Evolutionary conservation across 2,329 filamentous ascomycete genomes (phyloP).

Genomic region (Ascochyta viciae-villosae): DNA sequence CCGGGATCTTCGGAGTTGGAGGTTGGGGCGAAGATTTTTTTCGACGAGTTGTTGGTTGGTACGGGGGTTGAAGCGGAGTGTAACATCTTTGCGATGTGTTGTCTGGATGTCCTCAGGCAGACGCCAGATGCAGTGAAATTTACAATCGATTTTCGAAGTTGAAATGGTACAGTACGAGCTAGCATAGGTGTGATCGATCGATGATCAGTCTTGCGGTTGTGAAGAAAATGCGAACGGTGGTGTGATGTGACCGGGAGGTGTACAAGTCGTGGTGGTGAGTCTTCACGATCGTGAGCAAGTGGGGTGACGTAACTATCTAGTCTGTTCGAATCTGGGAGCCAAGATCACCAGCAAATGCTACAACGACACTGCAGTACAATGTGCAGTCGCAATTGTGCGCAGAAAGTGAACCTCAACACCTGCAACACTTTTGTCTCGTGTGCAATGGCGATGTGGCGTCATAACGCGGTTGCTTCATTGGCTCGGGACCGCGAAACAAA

Average conservation of each 20-base stretch:
- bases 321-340: background rate
- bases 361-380: background rate
- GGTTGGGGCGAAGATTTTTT: constrained; percentile 68
- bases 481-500: background rate
- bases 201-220: background rate
- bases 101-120: background rate
- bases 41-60: constrained; percentile 22
- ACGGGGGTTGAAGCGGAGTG: constrained; percentile 26
- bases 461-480: constrained; percentile 16
- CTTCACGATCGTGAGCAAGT: constrained; percentile 31
- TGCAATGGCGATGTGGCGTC: background rate
- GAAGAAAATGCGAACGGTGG: background rate
- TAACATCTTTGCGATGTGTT: constrained; percentile 25
- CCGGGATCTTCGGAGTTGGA: constrained; percentile 57
- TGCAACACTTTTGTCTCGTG: background rate
- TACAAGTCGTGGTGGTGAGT: constrained; percentile 13
- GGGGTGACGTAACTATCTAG: constrained; percentile 34
- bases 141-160: background rate
- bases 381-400: background rate
- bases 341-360: background rate
- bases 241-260: constrained; percentile 23
- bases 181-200: background rate
- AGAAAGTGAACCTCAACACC: background rate
- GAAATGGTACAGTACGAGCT: background rate
- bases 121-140: background rate